Evolutionary conservation across 495 filamentous ascomycete genomes (phyloP).

Genomic region (Trichoderma gamsii): DNA sequence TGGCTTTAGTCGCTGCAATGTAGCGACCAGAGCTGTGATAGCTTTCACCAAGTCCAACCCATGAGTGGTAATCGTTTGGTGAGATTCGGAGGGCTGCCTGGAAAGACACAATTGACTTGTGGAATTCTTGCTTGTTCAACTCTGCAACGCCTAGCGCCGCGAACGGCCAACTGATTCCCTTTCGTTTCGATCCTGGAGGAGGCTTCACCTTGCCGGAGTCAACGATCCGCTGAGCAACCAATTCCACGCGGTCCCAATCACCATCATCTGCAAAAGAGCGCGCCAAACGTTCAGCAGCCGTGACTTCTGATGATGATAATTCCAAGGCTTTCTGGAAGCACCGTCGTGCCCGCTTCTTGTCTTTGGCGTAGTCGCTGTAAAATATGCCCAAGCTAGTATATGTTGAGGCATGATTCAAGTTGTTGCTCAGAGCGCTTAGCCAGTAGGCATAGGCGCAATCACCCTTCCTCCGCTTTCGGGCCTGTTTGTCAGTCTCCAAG

Average conservation of each 20-base stretch:
- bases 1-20: constrained; percentile 86
- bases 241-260: constrained; percentile 95
- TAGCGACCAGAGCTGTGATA: constrained; percentile 92
- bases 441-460: constrained; percentile 73
- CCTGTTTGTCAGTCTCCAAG: constrained; percentile 58
- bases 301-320: constrained; percentile 77
- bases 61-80: constrained; percentile 84
- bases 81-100: constrained; percentile 80
- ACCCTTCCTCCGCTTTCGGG: constrained; percentile 64
- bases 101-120: constrained; percentile 81
- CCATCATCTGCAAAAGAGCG: constrained; percentile 76
- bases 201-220: constrained; percentile 87
- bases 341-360: constrained; percentile 73
- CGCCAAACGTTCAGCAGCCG: constrained; percentile 83
- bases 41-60: constrained; percentile 91
- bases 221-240: constrained; percentile 81
- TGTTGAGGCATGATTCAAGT: constrained; percentile 84
- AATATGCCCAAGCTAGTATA: constrained; percentile 95
- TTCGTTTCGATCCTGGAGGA: constrained; percentile 83
- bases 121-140: constrained; percentile 87
- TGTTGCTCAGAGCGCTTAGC: constrained; percentile 73
- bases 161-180: constrained; percentile 90
- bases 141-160: constrained; percentile 96
- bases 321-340: constrained; percentile 98
- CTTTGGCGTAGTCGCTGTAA: constrained; percentile 84